Base-by-base conservation (phyloP, 164 flowering plant genomes). In the Platanus orientalis region DNA sequence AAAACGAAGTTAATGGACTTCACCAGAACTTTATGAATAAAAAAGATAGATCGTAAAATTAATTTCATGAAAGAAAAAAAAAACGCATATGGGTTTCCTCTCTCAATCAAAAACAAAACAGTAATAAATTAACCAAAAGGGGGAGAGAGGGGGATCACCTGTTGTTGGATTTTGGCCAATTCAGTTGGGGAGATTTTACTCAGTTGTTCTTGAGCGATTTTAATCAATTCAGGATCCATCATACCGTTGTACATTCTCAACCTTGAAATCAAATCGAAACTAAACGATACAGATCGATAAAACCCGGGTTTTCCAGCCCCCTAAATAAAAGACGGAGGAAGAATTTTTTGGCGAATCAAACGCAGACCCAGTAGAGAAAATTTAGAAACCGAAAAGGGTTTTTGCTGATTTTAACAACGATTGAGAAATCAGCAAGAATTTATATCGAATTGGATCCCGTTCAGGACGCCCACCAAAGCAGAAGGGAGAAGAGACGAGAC, bases 161-260 rank as follows among this genome's bases (percentile, higher is more conserved):
- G 96, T 57, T 89, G 85, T 64, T 93, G 98, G 71, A 93, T 83
- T 82, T 71, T 80, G 26, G 96, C 92, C 55, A 90, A 62, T 10
- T 90, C 96, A 20, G 72, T 70, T 0, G 98, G 97, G 0, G 97
- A 79, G 78, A 93, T 87, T 50, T 88, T 88, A 73, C 89, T 89
- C 91, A 94, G 86, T 84, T 91, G 96, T 68, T 91, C 96, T 67
- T 91, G 97, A 57, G 96, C 97, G 7, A 94, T 62, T 47, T 76
- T 81, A 25, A 94, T 78, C 79, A 94, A 58, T 73, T 90, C 97
- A 0, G 98, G 98, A 86, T 94, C 96, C 96, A 94, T 89, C 97
- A 85, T 87, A 25, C 77, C 81, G 63, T 75, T 79, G 50, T 68
- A 74, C 90, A 83, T 85, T 66, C 13, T 70, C 51, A 7, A 64